These are phyloP conservation scores for Atkinsonella texensis DNA, from an alignment of 2,329 filamentous ascomycete species.

Conservation along the genomic window DNA sequence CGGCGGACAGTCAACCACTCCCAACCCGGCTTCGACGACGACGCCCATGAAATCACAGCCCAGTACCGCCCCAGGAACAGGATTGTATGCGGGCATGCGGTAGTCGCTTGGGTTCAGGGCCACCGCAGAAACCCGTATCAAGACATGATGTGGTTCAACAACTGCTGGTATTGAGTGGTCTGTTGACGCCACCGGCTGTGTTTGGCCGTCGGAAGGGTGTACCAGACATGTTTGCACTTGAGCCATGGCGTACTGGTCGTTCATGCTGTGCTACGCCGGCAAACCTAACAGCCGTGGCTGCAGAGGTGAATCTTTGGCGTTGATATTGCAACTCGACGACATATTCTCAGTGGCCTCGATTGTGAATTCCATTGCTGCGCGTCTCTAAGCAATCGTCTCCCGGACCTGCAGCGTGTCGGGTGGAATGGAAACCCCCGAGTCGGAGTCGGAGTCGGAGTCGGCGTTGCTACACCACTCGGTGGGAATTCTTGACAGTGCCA, in stretches of 20 bases:
- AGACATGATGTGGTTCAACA: constrained; percentile 4
- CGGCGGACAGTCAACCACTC: not conserved
- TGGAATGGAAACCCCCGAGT: not conserved
- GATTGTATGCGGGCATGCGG: constrained; percentile 15
- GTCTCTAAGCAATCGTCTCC: too few species aligned
- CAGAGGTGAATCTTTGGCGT: too few species aligned
- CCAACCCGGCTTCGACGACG: constrained; percentile 3
- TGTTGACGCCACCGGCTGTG: not conserved
- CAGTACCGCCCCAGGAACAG: constrained; percentile 1
- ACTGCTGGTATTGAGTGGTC: not conserved
- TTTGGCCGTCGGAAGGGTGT: not conserved
- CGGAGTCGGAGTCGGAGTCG: not conserved
- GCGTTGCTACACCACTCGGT: too few species aligned
- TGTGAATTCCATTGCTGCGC: too few species aligned
- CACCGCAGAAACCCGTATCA: constrained; percentile 13
- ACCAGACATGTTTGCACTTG: not conserved
- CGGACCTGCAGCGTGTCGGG: too few species aligned
- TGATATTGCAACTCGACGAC: too few species aligned
- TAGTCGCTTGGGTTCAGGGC: constrained; percentile 17
- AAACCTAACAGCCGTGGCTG: too few species aligned
- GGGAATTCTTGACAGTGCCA: not conserved
- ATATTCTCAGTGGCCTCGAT: too few species aligned
- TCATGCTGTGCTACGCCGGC: too few species aligned
- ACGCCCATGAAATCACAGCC: constrained; percentile 17
- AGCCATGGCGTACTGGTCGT: too few species aligned